phyloP scores from a whole-genome alignment of 2,329 filamentous ascomycete genomes.

The Aspergillus amoenus region DNA sequence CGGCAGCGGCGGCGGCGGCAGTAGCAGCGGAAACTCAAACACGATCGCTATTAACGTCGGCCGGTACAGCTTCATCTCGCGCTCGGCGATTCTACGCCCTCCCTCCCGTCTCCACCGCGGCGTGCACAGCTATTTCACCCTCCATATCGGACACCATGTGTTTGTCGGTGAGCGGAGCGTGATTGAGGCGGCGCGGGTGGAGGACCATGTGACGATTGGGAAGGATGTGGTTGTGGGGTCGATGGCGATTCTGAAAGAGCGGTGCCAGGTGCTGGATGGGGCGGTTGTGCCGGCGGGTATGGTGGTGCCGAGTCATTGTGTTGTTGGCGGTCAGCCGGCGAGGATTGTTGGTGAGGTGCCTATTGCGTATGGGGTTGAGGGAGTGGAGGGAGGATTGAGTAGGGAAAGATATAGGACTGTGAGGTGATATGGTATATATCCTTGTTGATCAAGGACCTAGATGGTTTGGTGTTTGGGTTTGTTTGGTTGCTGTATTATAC shows the following conservation, averaged over 20 bases:
- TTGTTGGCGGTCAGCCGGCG: constrained; percentile 82
- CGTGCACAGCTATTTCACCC: constrained; percentile 64
- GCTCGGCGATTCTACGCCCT: constrained; percentile 75
- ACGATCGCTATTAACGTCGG: constrained; percentile 74
- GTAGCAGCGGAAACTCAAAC: background rate
- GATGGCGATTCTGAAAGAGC: constrained; percentile 94
- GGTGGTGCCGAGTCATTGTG: constrained; percentile 87
- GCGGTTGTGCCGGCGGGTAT: constrained; percentile 82
- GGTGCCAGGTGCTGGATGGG: constrained; percentile 70
- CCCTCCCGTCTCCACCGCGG: constrained; percentile 81
- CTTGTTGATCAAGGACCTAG: too few relatives aligned
- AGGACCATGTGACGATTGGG: constrained; percentile 84
- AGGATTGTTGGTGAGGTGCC: constrained; percentile 75
- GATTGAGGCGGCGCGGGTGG: constrained; percentile 79
- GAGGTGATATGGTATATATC: constrained; percentile 25
- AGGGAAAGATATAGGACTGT: constrained; percentile 43
- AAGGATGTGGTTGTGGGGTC: constrained; percentile 74
- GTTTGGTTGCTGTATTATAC: constrained; percentile 4
- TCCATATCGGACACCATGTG: constrained; percentile 92
- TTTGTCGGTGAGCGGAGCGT: constrained; percentile 76
- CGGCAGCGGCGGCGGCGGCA: background rate
- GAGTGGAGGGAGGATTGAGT: constrained; percentile 45
- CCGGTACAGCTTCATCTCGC: constrained; percentile 84
- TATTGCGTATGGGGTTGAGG: constrained; percentile 48
- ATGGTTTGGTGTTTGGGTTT: constrained; percentile 6